Base-by-base conservation (phyloP, 176 grass and related monocot genomes). In the Aegilops longissima region DNA sequence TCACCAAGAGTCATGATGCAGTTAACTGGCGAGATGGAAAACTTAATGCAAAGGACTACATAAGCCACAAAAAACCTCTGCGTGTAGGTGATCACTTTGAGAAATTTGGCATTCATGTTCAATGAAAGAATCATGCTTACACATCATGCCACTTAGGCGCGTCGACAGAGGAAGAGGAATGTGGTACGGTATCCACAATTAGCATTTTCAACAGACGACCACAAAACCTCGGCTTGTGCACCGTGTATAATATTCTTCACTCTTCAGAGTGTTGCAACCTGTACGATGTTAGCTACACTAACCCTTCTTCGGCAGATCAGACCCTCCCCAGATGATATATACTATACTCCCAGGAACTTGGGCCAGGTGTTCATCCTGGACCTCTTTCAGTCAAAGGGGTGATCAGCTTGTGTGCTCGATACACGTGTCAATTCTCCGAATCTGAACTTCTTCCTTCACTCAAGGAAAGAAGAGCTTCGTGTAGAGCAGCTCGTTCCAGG, bases 401-500 rank as follows among this genome's bases (percentile, higher is more conserved):
- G 42, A 44, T 44, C 42, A 44, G 10, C 42, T 44, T 3, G n/a
- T 24, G 59, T 76, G 14, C 73, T 33, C 1, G 20, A 59, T 59
- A 1, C 56, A 16, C 2, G 2, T 11, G 45, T 65, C 42, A 59
- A 40, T 5, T 33, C 12, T 82, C n/a, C 23, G 21, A 18, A 65
- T 29, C 68, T 5, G 4, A 76, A 14, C 10, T 66, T 24, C 61
- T 29, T 56, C 66, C 12, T 73, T 66, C 14, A 21, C 35, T 93
- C 83, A 92, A 49, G 94, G 94, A 29, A 91, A 93, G 82, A 99
- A 94, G 64, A 99, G 86, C 77, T 88, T 94, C 5, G 90, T 67
- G 35, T 93, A 99, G 71, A 96, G 82, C 81, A 99, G 90, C 86
- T 99, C 92, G 12, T 99, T 99, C 97, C 97, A 99, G 0, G 94